Base-by-base conservation (phyloP, 257 asterid genomes). In the Jacaranda copaia region DNA sequence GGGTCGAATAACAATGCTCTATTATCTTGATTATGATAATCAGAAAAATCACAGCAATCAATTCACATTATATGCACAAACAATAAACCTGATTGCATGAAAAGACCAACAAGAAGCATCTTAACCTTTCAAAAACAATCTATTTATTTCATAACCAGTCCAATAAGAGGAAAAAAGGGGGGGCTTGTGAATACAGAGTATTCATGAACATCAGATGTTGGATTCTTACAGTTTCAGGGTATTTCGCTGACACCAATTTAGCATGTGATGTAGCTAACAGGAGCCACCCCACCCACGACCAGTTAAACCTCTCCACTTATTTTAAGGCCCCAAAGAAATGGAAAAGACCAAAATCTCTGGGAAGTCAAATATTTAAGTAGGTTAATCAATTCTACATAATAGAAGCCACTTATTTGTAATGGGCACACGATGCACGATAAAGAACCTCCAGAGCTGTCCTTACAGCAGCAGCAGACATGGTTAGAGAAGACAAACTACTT, bases 11-110 rank as follows among this genome's bases (percentile, higher is more conserved):
- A 15, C 53, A 63, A 20, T 14, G 35, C 11, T 46, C 63, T 14
- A 51, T 20, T 35, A 48, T 72, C 64, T 70, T 55, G 51, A 56
- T 12, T 15, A 57, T 57, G 42, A 76, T 56, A 43, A 35, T 76
- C 75, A 77, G 5, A 59, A 73, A n/a, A 20, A 43, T 12, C 52
- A 59, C 10, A 59, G n/a, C 14, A 53, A 66, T 20, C 63, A 57
- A 78, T 32, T 11, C 32, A 13, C 35, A n/a, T 59, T 13, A 42
- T 58, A 52, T 64, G 49, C 49, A 65, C 6, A 40, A 72, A 56
- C 49, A 58, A 61, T 13, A 43, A 65, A 65, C 71, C 71, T 61
- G 57, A 39, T 67, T 38, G 66, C 52, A 39, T 18, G 19, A 43
- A 13, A 55, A n/a, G 57, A 60, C 71, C 56, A 49, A 64, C 6